Base-by-base conservation (phyloP, 2,329 filamentous ascomycete genomes). In the Claviceps paspali region DNA sequence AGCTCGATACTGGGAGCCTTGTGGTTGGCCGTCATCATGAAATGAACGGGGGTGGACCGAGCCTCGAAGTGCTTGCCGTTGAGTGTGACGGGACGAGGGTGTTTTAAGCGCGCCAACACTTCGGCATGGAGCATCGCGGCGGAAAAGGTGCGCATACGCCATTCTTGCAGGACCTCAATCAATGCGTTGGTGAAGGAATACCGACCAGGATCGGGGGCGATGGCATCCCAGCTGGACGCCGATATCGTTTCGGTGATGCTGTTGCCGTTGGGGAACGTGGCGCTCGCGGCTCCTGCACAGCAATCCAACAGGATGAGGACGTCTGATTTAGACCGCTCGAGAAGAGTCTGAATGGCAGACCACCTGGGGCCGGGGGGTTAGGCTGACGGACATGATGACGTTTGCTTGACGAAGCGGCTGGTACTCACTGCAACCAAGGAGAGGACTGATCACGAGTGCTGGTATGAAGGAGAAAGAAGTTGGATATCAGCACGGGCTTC, bases 221-320 rank as follows among this genome's bases (percentile, higher is more conserved):
- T 73, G 30, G 70, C 69, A 41, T 76, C 70, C 70, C 70, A 76
- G 36, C 70, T 73, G 2, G 70, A 75, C 4, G 71, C 71, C 5
- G 70, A 75, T 44, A 76, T 75, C 7, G 70, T 73, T 52, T 75
- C 71, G 3, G 70, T 76, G 45, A 73, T 72, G 49, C 69, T 73
- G 43, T 64, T 64, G 14, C 71, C 70, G 14, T 62, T 72, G 5
- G 69, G 66, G 36, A 73, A 73, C 1, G 70, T 73, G 11, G 70
- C 70, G 42, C 70, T 74, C 31, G 71, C 71, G 29, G 71, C 71
- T 10, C 70, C 70, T 6, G 71, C 70, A 46, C 71, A 76, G 45
- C 71, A 75, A 47, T 75, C 71, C 11, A 76, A 52, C 1, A 75
- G 57, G 38, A 76, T 73, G 35, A 75, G 54, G 12, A 70, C 67